phyloP scores from a whole-genome alignment of 805 yeast genomes.

The Candida gorgasii region DNA sequence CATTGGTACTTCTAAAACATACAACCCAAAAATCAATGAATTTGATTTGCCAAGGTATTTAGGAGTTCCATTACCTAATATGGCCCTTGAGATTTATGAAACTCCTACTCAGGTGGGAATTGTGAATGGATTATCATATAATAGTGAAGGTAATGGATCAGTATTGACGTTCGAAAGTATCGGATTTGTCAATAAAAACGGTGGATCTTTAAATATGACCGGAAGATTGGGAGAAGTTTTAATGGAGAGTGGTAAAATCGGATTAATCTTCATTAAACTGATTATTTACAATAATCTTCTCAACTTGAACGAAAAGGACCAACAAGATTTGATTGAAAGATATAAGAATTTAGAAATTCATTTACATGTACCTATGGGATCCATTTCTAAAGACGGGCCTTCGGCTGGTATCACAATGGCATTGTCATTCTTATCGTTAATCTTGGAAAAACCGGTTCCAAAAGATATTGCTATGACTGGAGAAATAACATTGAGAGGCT shows the following conservation, averaged over 20 bases:
- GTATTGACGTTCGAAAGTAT: slow-evolving; percentile 77
- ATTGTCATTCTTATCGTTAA: slow-evolving; percentile 44
- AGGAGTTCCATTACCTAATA: slow-evolving; percentile 58
- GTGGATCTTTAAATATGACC: slow-evolving; percentile 58
- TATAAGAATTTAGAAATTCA: slow-evolving; percentile 59
- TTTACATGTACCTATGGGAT: slow-evolving; percentile 51
- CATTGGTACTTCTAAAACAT: slow-evolving; percentile 23
- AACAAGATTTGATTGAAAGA: slow-evolving; percentile 36
- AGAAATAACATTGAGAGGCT: slow-evolving; percentile 76
- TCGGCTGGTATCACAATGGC: slow-evolving; percentile 53
- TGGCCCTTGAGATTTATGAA: slow-evolving; percentile 29
- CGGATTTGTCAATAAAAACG: slow-evolving; percentile 47
- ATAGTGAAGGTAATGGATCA: slow-evolving; percentile 84
- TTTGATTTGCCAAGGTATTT: slow-evolving; percentile 66
- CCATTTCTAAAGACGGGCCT: slow-evolving; percentile 49
- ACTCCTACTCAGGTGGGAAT: slow-evolving; percentile 52
- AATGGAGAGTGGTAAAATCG: slow-evolving; percentile 79
- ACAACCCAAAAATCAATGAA: slow-evolving; percentile 44
- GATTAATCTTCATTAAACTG: slow-evolving; percentile 68
- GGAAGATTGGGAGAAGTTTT: slow-evolving; percentile 83
- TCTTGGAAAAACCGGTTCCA: slow-evolving; percentile 46
- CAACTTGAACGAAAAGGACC: slow-evolving; percentile 30
- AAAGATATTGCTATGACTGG: slow-evolving; percentile 78
- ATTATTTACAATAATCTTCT: slow-evolving; percentile 39
- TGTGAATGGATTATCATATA: slow-evolving; percentile 86